A percentile compares a stretch with the other conserved stretches of the same genome.
Evolutionary conservation across 257 asterid genomes (phyloP).

Genomic region (Paulownia fortunei): DNA sequence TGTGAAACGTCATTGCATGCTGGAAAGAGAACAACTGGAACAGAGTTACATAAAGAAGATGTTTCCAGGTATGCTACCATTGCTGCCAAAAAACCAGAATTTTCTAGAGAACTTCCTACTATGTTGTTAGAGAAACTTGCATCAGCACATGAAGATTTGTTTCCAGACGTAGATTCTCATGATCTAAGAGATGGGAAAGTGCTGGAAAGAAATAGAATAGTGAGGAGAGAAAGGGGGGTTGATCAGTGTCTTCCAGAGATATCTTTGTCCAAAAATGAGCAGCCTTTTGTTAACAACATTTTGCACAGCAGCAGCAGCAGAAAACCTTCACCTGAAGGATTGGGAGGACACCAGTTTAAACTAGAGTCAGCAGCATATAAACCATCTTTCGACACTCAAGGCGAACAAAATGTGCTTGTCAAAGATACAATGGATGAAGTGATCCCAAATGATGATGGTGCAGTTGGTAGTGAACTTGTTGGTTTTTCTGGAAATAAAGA

Average conservation of each 20-base stretch:
- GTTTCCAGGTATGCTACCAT: constrained; percentile 40
- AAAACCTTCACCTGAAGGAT: constrained; percentile 41
- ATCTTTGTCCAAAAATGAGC: constrained; percentile 39
- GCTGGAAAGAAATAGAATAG: constrained; percentile 41
- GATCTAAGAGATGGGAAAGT: constrained; percentile 39
- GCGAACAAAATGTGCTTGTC: constrained; percentile 37
- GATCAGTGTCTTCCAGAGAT: constrained; percentile 39
- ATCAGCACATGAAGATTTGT: constrained; percentile 34
- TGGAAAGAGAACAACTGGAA: constrained; percentile 43
- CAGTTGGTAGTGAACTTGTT: constrained; percentile 36
- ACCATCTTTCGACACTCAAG: constrained; percentile 40
- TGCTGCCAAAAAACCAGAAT: constrained; percentile 44
- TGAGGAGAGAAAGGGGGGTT: constrained; percentile 38
- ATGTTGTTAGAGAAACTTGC: constrained; percentile 42
- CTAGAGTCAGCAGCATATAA: constrained; percentile 31
- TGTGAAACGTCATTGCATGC: constrained; percentile 38
- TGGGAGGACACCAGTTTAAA: constrained; percentile 42
- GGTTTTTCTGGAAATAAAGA: constrained; percentile 37
- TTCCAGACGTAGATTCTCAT: constrained; percentile 34
- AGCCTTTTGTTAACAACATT: constrained; percentile 45
- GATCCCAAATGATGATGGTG: constrained; percentile 35
- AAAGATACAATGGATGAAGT: constrained; percentile 39
- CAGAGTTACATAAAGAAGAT: constrained; percentile 46
- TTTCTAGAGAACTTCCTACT: constrained; percentile 42
- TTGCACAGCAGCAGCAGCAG: constrained; percentile 36